phyloP scores from a whole-genome alignment of 305 asterid genomes.

The Nicotiana rustica region DNA sequence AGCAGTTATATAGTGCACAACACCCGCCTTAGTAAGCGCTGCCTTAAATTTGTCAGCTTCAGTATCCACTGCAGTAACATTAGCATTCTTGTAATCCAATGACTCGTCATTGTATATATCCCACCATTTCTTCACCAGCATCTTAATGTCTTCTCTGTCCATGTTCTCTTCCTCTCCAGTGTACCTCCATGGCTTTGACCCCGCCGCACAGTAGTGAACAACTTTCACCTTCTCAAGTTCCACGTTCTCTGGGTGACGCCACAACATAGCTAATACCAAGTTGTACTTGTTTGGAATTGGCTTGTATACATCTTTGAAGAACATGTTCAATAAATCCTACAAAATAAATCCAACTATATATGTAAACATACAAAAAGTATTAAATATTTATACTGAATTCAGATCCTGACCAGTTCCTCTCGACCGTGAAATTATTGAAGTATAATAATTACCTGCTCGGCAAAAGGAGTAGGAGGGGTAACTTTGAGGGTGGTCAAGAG shows the following conservation, averaged over 20 bases:
- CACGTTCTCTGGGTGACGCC: slow-evolving; percentile 52
- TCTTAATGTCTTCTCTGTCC: slow-evolving; percentile 49
- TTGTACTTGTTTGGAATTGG: slow-evolving; percentile 45
- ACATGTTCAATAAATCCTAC: slow-evolving; percentile 41
- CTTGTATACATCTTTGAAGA: slow-evolving; percentile 35
- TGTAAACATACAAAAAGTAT: neutral
- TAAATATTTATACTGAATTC: too few relatives aligned
- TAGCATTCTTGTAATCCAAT: slow-evolving; percentile 35
- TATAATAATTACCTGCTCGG: slow-evolving; percentile 28
- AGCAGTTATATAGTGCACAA: slow-evolving; percentile 23
- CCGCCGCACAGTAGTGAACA: slow-evolving; percentile 48
- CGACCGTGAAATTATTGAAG: too few relatives aligned
- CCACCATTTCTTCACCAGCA: slow-evolving; percentile 47
- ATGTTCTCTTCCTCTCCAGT: slow-evolving; percentile 46
- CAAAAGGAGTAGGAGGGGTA: slow-evolving; percentile 35
- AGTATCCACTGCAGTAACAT: neutral
- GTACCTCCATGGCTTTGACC: slow-evolving; percentile 52
- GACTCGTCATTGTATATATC: slow-evolving; percentile 43
- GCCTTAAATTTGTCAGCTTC: slow-evolving; percentile 16
- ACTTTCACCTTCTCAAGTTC: slow-evolving; percentile 47
- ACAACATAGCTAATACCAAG: slow-evolving; percentile 47
- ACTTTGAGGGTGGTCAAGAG: slow-evolving; percentile 23
- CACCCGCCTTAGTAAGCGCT: slow-evolving; percentile 1
- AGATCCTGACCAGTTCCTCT: too few relatives aligned
- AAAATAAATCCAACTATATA: neutral